Evolutionary conservation across 306 rosid genomes (phyloP), one percentile per base, ranked within the genome.

Genomic region (Trifolium dubium): DNA sequence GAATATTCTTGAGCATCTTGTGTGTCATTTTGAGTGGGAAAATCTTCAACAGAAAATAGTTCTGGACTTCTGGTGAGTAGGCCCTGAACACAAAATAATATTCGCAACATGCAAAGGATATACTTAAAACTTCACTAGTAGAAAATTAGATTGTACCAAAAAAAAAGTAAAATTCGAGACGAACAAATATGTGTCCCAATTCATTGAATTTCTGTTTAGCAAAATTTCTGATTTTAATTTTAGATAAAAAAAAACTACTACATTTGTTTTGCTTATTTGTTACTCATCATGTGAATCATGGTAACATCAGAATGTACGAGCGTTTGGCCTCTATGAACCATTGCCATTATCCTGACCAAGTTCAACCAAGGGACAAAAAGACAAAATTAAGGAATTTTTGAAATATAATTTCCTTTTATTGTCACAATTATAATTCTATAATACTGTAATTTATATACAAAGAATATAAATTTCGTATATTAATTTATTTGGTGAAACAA

Each of bases 331-430:
- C 41, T 8, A 69, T 43, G 92, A 84, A 86, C 72, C 15, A 40
- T 4, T 17, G 76, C 84, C 84, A 43, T 4, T 8, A 78, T 73
- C 1, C 5, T 1, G 83, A 41, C 87, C 88, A 78, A 32, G 70
- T 85, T 88, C 89, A 88, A 64, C 23, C 0, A n/a, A 37, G 10
- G 18, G 18, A 44, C 6, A 15, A 32, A 34, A 35, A 11, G 13
- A 28, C 62, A 60, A 15, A 19, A 18, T 64, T 8, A 5, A 5
- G 51, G 50, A 39, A 17, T 9, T 29, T 4, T 17, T 37, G 64
- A 30, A 13, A 3, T 8, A 7, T 39, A 8, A 10, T 64, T 64
- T 18, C 28, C n/a, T 63, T 63, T 31, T 13, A 8, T 15, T 13
- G 4, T 10, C 14, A 54, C 4, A 9, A 23, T 54, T 53, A 49